Conservation (phyloP, 345 rosid species). For the Salix dunnii region DNA sequence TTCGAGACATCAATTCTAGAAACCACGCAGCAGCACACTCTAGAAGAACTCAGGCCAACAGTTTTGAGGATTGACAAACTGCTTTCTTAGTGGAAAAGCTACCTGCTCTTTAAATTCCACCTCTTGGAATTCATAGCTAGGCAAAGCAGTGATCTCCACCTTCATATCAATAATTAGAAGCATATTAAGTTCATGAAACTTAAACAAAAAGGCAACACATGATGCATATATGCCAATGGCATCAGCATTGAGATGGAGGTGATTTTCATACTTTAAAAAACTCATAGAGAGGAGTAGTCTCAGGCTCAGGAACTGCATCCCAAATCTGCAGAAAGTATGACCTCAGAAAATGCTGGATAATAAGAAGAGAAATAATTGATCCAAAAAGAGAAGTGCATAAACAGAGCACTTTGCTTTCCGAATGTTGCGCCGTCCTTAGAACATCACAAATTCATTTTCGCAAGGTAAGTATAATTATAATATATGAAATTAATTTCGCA, state of each 20-base stretch:
- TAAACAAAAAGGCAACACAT: too few species aligned
- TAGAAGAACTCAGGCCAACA: background rate
- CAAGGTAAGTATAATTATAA: too few species aligned
- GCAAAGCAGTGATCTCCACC: constrained; percentile 37
- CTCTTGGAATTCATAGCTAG: constrained; percentile 39
- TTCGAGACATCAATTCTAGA: too few species aligned
- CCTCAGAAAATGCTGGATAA: background rate
- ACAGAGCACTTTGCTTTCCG: constrained; percentile 56
- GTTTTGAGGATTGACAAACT: background rate
- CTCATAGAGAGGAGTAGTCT: constrained; percentile 27
- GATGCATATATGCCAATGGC: too few species aligned
- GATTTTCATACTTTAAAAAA: constrained; percentile 28
- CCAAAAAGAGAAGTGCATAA: background rate
- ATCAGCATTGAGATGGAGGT: too few species aligned
- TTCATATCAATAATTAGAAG: constrained; percentile 13
- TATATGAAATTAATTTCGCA: too few species aligned
- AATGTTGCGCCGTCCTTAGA: constrained; percentile 73
- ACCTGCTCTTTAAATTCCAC: constrained; percentile 35
- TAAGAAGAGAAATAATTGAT: background rate
- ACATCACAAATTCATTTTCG: background rate
- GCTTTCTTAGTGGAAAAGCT: background rate
- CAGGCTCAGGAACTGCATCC: constrained; percentile 27
- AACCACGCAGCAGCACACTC: too few species aligned
- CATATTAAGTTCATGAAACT: background rate
- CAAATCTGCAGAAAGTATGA: constrained; percentile 28